Evolutionary conservation across 768 basidiomycete species (phyloP).

Genomic region (Serpula lacrymans): DNA sequence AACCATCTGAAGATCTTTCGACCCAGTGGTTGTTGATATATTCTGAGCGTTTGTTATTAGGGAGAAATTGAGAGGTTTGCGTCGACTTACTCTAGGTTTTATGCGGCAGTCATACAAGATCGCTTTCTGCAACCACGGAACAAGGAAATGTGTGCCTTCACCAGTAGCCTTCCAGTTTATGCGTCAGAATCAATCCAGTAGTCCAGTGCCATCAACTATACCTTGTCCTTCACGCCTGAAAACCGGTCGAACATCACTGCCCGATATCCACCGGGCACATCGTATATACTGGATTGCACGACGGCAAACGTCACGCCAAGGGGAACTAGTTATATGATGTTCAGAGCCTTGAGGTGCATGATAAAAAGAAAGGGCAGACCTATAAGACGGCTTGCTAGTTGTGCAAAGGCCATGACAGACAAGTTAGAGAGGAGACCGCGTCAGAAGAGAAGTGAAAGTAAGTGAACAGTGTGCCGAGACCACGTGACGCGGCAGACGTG

Average conservation of each 20-base stretch:
- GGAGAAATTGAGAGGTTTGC: conserved; percentile 1
- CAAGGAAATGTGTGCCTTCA: conserved; percentile 94
- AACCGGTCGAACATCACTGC: conserved; percentile 99
- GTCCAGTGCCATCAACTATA: conserved; percentile 26
- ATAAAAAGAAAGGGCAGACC: conserved; percentile 31
- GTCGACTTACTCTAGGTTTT: conserved; percentile 76
- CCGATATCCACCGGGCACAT: conserved; percentile 88
- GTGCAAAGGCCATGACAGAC: conserved; percentile 48
- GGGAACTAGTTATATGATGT: conserved; percentile 17
- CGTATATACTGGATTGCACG: conserved; percentile 52
- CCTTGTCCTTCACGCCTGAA: conserved; percentile 81
- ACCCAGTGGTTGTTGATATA: conserved; percentile 98
- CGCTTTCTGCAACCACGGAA: conserved; percentile 94
- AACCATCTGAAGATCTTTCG: conserved; percentile 98
- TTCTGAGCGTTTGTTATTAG: conserved; percentile 51
- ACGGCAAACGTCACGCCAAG: conserved; percentile 40
- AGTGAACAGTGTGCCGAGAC: no score
- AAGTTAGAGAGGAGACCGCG: no score
- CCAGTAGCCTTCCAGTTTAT: conserved; percentile 60
- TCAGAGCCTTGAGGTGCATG: conserved; percentile 9
- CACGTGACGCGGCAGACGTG: no score
- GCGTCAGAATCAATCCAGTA: conserved; percentile 1
- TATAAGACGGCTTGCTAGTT: conserved; percentile 45
- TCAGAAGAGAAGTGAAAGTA: no score
- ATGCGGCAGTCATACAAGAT: conserved; percentile 98